Evolutionary conservation across 1,284 basidiomycete genomes (phyloP), one percentile per base, ranked within the genome.

Genomic region (Leccinum olivaceoglutinosum): DNA sequence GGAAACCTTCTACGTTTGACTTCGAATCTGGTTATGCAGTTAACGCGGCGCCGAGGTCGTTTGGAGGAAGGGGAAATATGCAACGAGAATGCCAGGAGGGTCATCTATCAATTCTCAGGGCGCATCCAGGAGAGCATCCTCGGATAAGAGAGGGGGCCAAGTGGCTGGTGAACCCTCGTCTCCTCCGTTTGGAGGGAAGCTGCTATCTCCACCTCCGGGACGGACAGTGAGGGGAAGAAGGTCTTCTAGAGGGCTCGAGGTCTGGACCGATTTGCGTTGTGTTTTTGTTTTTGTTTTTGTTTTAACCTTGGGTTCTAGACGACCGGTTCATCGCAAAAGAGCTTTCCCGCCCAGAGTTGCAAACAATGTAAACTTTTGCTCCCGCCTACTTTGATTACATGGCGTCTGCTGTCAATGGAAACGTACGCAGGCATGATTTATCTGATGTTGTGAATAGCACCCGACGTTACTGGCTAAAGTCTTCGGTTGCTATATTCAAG

Each of bases 261-360:
- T 29, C 29, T 29, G 29, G 29, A 29, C 29, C 29, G 29, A 29
- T 29, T 29, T 29, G 29, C 29, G 29, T 29, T 29, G 29, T 29
- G 29, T 29, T 29, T 29, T 29, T 29, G 29, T 29, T 29, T 29
- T 29, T 29, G 29, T 29, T 21, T 34, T 46, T 29, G 4, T 18
- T 60, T 61, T 65, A 16, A 65, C 46, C 11, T 63, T 59, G 49
- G 8, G 4, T 59, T 7, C 41, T 69, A 93, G 97, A 99, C 74
- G 95, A 98, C 74, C 93, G 97, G 4, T 96, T 99, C 80, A 96
- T 99, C 68, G 94, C 97, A 58, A 99, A 99, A 74, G 96, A 98
- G 72, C 85, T 99, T 38, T 97, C 95, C 1, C 85, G 88, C 62
- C 83, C 92, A 49, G 97, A 99, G 75, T 82, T 98, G 70, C 94